Evolutionary conservation across 2,329 filamentous ascomycete genomes (phyloP).

Genomic region (Colletotrichum cuscutae): DNA sequence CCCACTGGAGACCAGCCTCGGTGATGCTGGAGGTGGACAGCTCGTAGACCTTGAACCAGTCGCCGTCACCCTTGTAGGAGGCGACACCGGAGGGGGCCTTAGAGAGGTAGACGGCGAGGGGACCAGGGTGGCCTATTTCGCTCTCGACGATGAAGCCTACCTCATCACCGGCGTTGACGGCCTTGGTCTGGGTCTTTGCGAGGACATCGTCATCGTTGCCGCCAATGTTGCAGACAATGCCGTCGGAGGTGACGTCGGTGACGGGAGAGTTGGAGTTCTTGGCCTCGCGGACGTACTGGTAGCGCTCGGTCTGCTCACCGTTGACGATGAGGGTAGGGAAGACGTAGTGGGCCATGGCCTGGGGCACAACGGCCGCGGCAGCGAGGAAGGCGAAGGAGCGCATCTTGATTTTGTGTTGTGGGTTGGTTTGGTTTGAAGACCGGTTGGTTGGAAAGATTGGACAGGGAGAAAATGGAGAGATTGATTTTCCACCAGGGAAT

Average conservation of each 20-base stretch:
- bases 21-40: conserved; percentile 43
- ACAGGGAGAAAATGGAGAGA: conserved; percentile 24
- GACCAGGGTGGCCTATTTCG: conserved; percentile 50
- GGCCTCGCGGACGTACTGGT: conserved; percentile 36
- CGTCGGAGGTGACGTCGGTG: conserved; percentile 48
- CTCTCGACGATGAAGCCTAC: conserved; percentile 53
- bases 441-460: conserved; percentile 18
- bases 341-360: conserved; percentile 36
- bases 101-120: conserved; percentile 49
- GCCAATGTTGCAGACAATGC: conserved; percentile 52
- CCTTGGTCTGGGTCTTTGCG: conserved; percentile 47
- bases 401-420: conserved; percentile 11
- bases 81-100: conserved; percentile 45
- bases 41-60: conserved; percentile 51
- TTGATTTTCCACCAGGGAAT: conserved; percentile 32
- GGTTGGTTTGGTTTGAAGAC: conserved; percentile 1
- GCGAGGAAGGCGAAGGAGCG: conserved; percentile 24
- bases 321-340: conserved; percentile 37
- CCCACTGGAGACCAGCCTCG: conserved; percentile 45
- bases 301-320: conserved; percentile 34
- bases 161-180: conserved; percentile 50
- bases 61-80: conserved; percentile 45
- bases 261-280: conserved; percentile 49
- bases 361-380: conserved; percentile 31
- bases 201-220: conserved; percentile 48